These are phyloP conservation scores for Collybiopsis confluens DNA, from an alignment of 768 basidiomycete species.

Conservation along the genomic window DNA sequence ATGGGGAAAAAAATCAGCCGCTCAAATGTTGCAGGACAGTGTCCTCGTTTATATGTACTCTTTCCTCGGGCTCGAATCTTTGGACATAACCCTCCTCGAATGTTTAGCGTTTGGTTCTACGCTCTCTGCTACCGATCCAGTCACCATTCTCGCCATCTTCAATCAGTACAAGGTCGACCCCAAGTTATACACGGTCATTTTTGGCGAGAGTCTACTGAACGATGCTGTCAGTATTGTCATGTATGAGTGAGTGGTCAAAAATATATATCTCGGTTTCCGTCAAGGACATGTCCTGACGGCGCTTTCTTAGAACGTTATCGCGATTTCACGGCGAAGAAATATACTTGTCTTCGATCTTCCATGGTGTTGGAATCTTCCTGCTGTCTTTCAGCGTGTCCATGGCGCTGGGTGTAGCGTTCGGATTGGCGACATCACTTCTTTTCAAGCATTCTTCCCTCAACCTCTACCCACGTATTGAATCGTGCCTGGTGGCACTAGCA, in stretches of 20 bases:
- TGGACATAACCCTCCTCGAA: constrained; percentile 83
- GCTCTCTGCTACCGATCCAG: constrained; percentile 94
- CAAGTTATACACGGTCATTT: constrained; percentile 95
- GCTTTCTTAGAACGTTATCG: constrained; percentile 67
- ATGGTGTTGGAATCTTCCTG: constrained; percentile 96
- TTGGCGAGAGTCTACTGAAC: constrained; percentile 94
- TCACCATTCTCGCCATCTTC: constrained; percentile 97
- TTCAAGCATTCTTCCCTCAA: constrained; percentile 91
- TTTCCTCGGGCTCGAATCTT: constrained; percentile 85
- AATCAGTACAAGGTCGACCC: constrained; percentile 99
- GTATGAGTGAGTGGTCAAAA: constrained; percentile 97
- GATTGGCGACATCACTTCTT: constrained; percentile 84
- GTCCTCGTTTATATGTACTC: constrained; percentile 94
- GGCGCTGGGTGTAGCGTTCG: constrained; percentile 89
- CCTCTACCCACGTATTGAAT: constrained; percentile 89
- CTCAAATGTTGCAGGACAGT: constrained; percentile 59
- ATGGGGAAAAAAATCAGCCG: neutral
- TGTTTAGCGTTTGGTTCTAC: constrained; percentile 97
- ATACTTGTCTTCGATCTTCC: constrained; percentile 83
- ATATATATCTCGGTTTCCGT: no score
- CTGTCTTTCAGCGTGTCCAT: constrained; percentile 93
- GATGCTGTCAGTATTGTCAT: constrained; percentile 99
- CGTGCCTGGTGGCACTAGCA: constrained; percentile 90
- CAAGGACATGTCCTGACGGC: neutral
- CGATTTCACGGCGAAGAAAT: constrained; percentile 90